Percentiles rank a stretch among this genome's conserved stretches.
phyloP scores from a whole-genome alignment of 108 stramenopile genomes.

The Nitzschia inconspicua region DNA sequence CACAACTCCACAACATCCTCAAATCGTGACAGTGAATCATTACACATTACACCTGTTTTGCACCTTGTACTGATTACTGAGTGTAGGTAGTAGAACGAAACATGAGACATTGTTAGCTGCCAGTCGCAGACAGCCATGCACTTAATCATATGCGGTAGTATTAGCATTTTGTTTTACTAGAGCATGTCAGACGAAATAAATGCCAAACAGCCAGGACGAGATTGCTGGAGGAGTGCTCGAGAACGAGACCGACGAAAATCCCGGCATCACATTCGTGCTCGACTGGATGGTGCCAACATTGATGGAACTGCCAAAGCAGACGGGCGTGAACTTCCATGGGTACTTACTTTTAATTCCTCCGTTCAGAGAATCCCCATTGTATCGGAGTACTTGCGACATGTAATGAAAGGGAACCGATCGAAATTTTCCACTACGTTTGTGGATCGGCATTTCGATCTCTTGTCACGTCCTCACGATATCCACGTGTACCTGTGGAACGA shows the following conservation, averaged over 20 bases:
- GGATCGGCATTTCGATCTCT: slow-evolving; percentile 19
- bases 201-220: too few relatives aligned
- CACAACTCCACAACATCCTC: too few relatives aligned
- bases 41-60: too few relatives aligned
- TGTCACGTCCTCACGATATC: slow-evolving; percentile 14
- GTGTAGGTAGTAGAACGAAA: too few relatives aligned
- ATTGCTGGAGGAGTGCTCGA: slow-evolving; percentile 66
- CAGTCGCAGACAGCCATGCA: too few relatives aligned
- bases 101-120: too few relatives aligned
- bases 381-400: slow-evolving; percentile 3
- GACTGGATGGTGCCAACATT: slow-evolving; percentile 23
- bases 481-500: background rate
- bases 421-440: slow-evolving; percentile 36
- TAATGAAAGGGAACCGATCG: slow-evolving; percentile 26
- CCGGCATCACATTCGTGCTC: slow-evolving; percentile 55
- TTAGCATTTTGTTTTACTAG: too few relatives aligned
- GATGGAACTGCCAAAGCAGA: background rate
- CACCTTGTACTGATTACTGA: too few relatives aligned
- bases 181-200: too few relatives aligned
- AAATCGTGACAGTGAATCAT: too few relatives aligned
- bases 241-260: slow-evolving; percentile 64
- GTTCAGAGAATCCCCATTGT: background rate
- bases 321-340: background rate
- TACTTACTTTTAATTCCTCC: background rate
- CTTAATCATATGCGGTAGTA: too few relatives aligned